Percentiles rank a stretch among this genome's conserved stretches.
Conservation (phyloP, 2,329 filamentous ascomycete species). For the Thelonectria discophora region DNA sequence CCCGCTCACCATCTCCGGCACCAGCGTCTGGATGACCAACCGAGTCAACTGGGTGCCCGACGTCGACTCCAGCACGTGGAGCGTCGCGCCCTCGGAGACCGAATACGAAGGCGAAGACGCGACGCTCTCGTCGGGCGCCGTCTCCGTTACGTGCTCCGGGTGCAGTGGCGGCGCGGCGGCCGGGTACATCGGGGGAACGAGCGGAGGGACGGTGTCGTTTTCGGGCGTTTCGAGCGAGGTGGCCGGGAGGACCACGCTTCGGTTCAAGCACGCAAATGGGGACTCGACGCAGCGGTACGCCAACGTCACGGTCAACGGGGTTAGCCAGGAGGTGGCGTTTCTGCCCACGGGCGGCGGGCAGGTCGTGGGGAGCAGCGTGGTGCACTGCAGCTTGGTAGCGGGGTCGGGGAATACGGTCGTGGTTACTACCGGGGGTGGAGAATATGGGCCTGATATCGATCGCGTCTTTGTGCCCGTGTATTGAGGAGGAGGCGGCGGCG, state of each 20-base stretch:
- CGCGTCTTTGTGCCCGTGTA: slow-evolving; percentile 11
- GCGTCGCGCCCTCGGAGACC: slow-evolving; percentile 55
- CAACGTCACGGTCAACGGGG: slow-evolving; percentile 8
- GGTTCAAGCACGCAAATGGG: slow-evolving; percentile 12
- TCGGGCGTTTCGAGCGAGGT: slow-evolving; percentile 38
- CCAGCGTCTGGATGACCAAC: slow-evolving; percentile 60
- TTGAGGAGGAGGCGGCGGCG: not conserved
- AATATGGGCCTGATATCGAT: slow-evolving; percentile 17
- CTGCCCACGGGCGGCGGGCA: slow-evolving; percentile 4
- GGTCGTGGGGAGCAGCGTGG: slow-evolving; percentile 9
- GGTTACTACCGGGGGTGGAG: slow-evolving; percentile 5
- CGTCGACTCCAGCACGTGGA: slow-evolving; percentile 53
- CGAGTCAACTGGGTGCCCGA: slow-evolving; percentile 64
- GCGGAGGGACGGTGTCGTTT: slow-evolving; percentile 58
- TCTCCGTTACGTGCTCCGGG: slow-evolving; percentile 55
- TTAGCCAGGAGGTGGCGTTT: slow-evolving; percentile 8
- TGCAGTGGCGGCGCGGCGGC: slow-evolving; percentile 61
- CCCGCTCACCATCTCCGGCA: slow-evolving; percentile 63
- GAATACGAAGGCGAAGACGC: slow-evolving; percentile 62
- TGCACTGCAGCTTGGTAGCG: slow-evolving; percentile 11
- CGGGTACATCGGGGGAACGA: slow-evolving; percentile 64
- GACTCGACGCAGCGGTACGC: slow-evolving; percentile 9
- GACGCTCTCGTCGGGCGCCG: slow-evolving; percentile 56
- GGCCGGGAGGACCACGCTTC: slow-evolving; percentile 1
- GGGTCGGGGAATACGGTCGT: slow-evolving; percentile 8